phyloP scores from a whole-genome alignment of 1,284 basidiomycete genomes.

The Tremellales sp. region DNA sequence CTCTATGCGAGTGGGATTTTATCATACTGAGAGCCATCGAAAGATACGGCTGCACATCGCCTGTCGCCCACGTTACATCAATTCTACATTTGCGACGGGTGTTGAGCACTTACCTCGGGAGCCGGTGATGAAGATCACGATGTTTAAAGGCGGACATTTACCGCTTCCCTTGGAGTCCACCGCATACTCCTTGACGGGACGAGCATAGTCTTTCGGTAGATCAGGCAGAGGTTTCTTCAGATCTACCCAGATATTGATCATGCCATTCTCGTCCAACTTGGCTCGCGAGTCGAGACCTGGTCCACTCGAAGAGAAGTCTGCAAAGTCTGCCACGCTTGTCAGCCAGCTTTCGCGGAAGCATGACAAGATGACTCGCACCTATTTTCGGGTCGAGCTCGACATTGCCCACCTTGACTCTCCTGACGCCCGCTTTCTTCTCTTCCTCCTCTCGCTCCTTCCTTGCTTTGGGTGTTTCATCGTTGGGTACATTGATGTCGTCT shows the following conservation, averaged over 20 bases:
- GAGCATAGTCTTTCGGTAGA: slow-evolving; percentile 53
- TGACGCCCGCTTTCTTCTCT: slow-evolving; percentile 14
- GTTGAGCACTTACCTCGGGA: slow-evolving; percentile 54
- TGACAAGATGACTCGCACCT: slow-evolving; percentile 12
- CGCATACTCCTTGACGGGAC: slow-evolving; percentile 54
- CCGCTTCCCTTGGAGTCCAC: slow-evolving; percentile 49
- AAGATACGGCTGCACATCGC: slow-evolving; percentile 68
- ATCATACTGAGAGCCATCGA: slow-evolving; percentile 59
- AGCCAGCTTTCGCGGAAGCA: slow-evolving; percentile 4
- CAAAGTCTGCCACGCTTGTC: slow-evolving; percentile 24
- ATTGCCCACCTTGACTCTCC: slow-evolving; percentile 18
- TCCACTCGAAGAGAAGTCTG: slow-evolving; percentile 31
- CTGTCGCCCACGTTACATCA: slow-evolving; percentile 42
- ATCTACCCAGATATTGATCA: slow-evolving; percentile 46
- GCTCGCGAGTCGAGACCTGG: slow-evolving; percentile 42
- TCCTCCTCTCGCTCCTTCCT: slow-evolving; percentile 12
- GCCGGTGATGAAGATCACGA: slow-evolving; percentile 64
- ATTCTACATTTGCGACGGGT: not conserved
- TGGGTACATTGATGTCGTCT: slow-evolving; percentile 15
- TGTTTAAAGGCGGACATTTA: slow-evolving; percentile 53
- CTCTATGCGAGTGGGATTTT: slow-evolving; percentile 56
- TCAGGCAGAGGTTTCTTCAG: slow-evolving; percentile 55
- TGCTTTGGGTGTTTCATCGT: slow-evolving; percentile 15
- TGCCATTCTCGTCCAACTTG: slow-evolving; percentile 33
- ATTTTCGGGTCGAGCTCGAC: slow-evolving; percentile 32